Percentiles rank a stretch among this genome's conserved stretches.
phyloP scores from a whole-genome alignment of 495 filamentous ascomycete species.

The Elasticomyces elasticus region DNA sequence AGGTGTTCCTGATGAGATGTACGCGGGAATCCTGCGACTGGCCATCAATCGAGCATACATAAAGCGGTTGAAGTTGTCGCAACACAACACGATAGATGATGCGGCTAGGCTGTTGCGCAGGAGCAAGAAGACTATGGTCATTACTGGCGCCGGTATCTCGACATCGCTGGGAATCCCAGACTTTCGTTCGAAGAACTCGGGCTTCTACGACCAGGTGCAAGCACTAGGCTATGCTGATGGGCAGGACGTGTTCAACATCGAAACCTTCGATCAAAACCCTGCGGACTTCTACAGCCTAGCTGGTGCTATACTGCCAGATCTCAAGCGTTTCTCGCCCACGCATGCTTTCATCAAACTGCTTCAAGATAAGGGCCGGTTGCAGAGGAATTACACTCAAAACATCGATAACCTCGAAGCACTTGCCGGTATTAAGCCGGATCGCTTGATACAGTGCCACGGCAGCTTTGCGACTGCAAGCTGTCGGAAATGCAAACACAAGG shows the following conservation, averaged over 20 bases:
- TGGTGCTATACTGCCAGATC: constrained; percentile 75
- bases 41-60: constrained; percentile 74
- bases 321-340: constrained; percentile 66
- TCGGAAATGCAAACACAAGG: constrained; percentile 66
- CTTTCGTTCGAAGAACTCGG: constrained; percentile 58
- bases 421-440: constrained; percentile 71
- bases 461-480: constrained; percentile 90
- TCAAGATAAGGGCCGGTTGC: constrained; percentile 76
- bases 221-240: constrained; percentile 71
- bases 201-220: constrained; percentile 71
- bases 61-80: constrained; percentile 65
- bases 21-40: constrained; percentile 61
- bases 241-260: constrained; percentile 90
- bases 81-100: constrained; percentile 83
- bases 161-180: constrained; percentile 61
- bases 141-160: constrained; percentile 84
- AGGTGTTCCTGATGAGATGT: constrained; percentile 56
- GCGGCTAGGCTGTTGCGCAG: constrained; percentile 66
- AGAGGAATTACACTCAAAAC: constrained; percentile 97
- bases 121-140: constrained; percentile 75
- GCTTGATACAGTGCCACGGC: constrained; percentile 92
- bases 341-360: constrained; percentile 94
- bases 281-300: constrained; percentile 84
- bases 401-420: constrained; percentile 93
- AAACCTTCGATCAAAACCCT: constrained; percentile 75